Evolutionary conservation across 176 grass and related monocot genomes (phyloP), one percentile per base, ranked within the genome.

Genomic region (Oropetium thomaeum): DNA sequence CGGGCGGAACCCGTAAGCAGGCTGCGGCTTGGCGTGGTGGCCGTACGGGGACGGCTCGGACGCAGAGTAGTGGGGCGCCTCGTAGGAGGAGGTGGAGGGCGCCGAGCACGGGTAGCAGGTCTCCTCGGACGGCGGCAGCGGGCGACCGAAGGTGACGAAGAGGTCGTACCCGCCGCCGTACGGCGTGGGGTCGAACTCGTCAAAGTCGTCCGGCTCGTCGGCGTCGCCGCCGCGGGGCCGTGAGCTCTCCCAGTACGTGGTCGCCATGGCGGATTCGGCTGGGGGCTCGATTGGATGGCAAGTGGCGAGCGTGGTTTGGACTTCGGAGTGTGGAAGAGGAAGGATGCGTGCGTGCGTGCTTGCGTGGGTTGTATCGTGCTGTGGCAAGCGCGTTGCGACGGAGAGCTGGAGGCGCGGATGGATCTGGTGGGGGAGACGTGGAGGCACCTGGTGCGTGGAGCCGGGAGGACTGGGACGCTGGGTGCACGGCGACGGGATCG

Each of bases 161-260:
- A 93, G 60, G 67, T 98, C 88, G 83, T 97, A 97, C 8, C 93
- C 90, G 9, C 93, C 93, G 74, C 93, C 93, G 79, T 98, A 98
- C 25, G 95, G 95, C 28, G 91, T 93, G 62, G 90, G 79, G 69
- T 98, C 95, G 83, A 82, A 97, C 58, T 93, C 86, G 48, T 89
- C 94, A 71, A 91, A 98, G 71, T 85, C 95, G 71, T 98, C 88
- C 38, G 71, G 49, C 31, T 94, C 87, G 22, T 87, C 82, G 31
- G 52, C 65, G 58, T 73, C 45, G 34, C 79, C 42, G 65, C 67
- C 54, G n/a, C 53, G 79, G 31, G 48, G 5, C 26, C 43, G 35
- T 1, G 54, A 5, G 17, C 59, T 60, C 1, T 48, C 33, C 11
- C 30, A 59, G 31, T 51, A 62, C 30, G 58, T 17, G 32, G 53